Conservation (phyloP, 148 eudicot species). For the Vaccinium macrocarpon region DNA sequence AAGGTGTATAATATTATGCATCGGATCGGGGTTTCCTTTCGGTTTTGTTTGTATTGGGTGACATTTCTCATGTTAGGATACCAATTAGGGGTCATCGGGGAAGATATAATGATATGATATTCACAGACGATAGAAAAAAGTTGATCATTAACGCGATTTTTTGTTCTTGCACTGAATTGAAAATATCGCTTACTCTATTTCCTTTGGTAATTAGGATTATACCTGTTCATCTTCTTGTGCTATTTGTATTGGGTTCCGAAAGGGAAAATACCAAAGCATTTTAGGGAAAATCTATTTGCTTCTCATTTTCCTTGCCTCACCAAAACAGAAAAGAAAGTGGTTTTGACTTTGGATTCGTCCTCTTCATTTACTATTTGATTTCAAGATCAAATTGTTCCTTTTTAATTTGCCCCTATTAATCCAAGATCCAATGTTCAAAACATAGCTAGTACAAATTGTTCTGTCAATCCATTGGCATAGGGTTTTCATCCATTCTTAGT, state of each 20-base stretch:
- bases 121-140: background rate
- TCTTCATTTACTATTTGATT: background rate
- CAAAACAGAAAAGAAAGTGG: background rate
- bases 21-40: background rate
- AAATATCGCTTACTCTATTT: background rate
- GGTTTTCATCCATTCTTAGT: background rate
- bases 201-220: background rate
- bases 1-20: background rate
- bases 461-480: background rate
- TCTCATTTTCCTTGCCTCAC: background rate
- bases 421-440: background rate
- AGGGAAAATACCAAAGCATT: no score
- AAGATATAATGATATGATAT: background rate
- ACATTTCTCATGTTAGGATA: background rate
- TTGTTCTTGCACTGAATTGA: background rate
- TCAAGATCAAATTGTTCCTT: background rate
- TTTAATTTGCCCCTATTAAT: background rate
- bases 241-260: no score
- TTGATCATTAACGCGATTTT: background rate
- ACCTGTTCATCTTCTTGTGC: background rate
- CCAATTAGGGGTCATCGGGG: background rate
- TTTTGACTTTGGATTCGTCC: background rate
- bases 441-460: background rate
- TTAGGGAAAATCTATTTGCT: background rate
- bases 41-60: background rate